These are phyloP conservation scores for Gentiana macrophylla DNA, from an alignment of 257 asterid species.

Conservation along the genomic window DNA sequence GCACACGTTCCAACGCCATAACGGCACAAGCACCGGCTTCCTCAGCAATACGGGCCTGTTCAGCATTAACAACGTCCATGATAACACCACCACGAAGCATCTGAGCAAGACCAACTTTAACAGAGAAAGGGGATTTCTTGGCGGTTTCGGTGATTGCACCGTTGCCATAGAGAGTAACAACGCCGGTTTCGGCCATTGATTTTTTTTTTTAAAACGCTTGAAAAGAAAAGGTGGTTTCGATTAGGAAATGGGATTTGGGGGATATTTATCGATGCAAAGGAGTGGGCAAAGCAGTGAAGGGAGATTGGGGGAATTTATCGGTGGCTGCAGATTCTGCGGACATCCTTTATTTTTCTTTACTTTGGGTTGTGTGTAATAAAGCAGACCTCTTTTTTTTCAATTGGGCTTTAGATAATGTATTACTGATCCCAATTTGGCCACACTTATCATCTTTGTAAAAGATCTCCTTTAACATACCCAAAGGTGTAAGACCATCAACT, in stretches of 20 bases:
- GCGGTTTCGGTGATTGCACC: slow-evolving; percentile 72
- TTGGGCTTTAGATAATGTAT: no score
- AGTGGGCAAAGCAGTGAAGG: slow-evolving; percentile 6
- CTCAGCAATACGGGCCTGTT: slow-evolving; percentile 83
- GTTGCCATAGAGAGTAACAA: slow-evolving; percentile 74
- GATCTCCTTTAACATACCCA: no score
- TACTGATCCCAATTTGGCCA: no score
- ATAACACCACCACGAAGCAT: slow-evolving; percentile 93
- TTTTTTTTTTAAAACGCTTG: background rate
- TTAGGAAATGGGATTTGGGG: no score
- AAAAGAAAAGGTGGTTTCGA: no score
- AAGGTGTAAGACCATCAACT: no score
- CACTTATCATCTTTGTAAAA: no score
- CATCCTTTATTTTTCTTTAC: slow-evolving; percentile 10
- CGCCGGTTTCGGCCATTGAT: slow-evolving; percentile 71
- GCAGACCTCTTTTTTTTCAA: background rate
- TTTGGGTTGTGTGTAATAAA: background rate
- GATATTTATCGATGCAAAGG: background rate
- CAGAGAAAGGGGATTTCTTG: slow-evolving; percentile 75
- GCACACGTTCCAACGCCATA: slow-evolving; percentile 88
- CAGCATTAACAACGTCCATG: slow-evolving; percentile 79
- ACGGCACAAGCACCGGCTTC: slow-evolving; percentile 93
- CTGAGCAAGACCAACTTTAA: slow-evolving; percentile 83
- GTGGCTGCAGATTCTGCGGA: slow-evolving; percentile 13
- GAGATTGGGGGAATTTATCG: background rate